A percentile compares a stretch with the other conserved stretches of the same genome.
Evolutionary conservation across 176 grass and related monocot genomes (phyloP).

Genomic region (Aegilops bicornis): DNA sequence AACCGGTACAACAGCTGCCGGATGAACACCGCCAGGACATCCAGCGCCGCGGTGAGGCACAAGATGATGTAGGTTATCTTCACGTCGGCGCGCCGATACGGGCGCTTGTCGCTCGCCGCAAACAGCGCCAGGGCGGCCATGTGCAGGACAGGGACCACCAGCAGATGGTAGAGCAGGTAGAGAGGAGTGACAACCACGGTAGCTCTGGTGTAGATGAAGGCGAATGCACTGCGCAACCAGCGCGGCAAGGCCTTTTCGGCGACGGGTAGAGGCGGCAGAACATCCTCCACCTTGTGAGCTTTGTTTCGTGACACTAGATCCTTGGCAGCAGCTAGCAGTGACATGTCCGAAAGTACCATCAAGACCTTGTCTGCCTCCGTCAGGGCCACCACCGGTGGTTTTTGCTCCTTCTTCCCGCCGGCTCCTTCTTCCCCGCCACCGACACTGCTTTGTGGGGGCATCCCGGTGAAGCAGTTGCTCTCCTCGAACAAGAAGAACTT

Average conservation of each 20-base stretch:
- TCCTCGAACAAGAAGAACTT: too few relatives aligned
- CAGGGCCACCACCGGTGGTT: not conserved
- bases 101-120: not conserved
- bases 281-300: not conserved
- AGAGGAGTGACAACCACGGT: not conserved
- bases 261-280: not conserved
- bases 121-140: not conserved
- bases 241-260: not conserved
- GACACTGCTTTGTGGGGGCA: too few relatives aligned
- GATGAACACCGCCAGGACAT: not conserved
- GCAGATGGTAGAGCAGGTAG: not conserved
- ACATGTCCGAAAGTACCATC: not conserved
- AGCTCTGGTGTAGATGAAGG: not conserved
- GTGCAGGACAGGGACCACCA: not conserved
- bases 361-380: not conserved
- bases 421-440: too few relatives aligned
- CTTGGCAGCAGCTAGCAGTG: not conserved
- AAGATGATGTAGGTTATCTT: not conserved
- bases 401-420: not conserved
- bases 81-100: not conserved
- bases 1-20: accelerated
- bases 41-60: not conserved
- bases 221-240: not conserved
- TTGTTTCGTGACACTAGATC: not conserved
- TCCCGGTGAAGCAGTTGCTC: too few relatives aligned